Percentiles rank a stretch among this genome's conserved stretches.
Conservation (phyloP, 2,329 filamentous ascomycete species). For the Iodosphaeria phyllophila region DNA sequence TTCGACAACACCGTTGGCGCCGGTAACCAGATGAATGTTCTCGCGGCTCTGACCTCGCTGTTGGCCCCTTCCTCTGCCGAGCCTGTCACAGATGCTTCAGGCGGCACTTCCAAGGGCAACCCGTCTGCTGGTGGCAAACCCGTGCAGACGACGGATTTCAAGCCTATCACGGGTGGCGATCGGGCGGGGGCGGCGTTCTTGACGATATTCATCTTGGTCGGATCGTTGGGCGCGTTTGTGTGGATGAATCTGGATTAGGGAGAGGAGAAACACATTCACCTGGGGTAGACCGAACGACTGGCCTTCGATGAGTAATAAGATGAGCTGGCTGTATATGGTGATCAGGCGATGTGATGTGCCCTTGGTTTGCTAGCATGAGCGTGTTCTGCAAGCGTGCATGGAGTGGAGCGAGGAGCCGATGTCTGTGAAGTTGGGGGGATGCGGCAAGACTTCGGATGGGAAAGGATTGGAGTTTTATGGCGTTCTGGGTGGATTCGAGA, state of each 20-base stretch:
- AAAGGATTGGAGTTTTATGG: too few relatives aligned
- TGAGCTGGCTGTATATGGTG: too few relatives aligned
- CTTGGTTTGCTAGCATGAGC: too few relatives aligned
- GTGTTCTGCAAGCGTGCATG: too few relatives aligned
- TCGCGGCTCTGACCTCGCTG: conserved; percentile 28
- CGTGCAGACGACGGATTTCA: conserved; percentile 7
- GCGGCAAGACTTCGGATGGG: too few relatives aligned
- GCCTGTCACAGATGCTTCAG: conserved; percentile 26
- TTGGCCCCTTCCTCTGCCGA: conserved; percentile 17
- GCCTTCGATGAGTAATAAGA: too few relatives aligned
- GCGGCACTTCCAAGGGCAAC: conserved; percentile 30
- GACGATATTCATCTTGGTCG: conserved; percentile 23
- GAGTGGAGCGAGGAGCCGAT: too few relatives aligned
- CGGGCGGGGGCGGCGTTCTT: conserved; percentile 28
- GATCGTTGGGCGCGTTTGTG: conserved; percentile 22
- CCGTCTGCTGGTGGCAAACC: conserved; percentile 20
- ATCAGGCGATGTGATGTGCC: too few relatives aligned
- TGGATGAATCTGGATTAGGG: conserved; percentile 26
- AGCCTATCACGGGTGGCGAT: conserved; percentile 23
- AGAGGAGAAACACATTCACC: too few relatives aligned
- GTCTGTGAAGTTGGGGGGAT: too few relatives aligned
- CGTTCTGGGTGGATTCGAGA: too few relatives aligned
- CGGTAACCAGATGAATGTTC: conserved; percentile 36
- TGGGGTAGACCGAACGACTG: too few relatives aligned
- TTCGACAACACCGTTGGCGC: conserved; percentile 28